A percentile compares a stretch with the other conserved stretches of the same genome.
These are phyloP conservation scores for Hansfordia pulvinata DNA, from an alignment of 2,329 filamentous ascomycete species.

Conservation along the genomic window DNA sequence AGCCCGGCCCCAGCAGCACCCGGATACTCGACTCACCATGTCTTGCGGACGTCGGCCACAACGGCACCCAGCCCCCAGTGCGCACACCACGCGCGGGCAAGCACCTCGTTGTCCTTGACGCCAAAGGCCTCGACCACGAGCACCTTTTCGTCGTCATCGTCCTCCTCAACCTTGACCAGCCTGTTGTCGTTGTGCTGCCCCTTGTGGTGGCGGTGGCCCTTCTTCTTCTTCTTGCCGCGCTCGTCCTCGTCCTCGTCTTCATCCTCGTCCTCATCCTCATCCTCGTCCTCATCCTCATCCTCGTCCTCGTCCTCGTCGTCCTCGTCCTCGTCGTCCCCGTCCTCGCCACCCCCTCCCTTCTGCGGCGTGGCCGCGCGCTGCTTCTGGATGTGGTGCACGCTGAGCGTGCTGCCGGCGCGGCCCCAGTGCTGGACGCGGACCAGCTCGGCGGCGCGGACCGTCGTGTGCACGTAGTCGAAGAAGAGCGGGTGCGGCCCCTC, in stretches of 20 bases:
- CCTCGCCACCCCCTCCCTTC: constrained; percentile 2
- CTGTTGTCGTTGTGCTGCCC: no score
- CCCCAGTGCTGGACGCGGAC: constrained; percentile 56
- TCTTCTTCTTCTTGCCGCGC: no score
- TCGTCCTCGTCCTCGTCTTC: no score
- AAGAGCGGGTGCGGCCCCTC: constrained; percentile 56
- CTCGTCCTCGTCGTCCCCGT: constrained; percentile 4
- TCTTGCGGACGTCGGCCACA: constrained; percentile 54
- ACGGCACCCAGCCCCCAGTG: constrained; percentile 62
- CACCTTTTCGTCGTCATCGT: constrained; percentile 48
- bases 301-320: no score
- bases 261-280: no score
- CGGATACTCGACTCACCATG: constrained; percentile 37
- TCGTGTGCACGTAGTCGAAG: constrained; percentile 52
- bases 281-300: no score
- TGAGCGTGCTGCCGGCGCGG: constrained; percentile 20
- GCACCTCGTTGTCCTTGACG: constrained; percentile 61
- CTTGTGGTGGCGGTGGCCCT: no score
- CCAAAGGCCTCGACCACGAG: constrained; percentile 62
- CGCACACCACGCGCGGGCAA: constrained; percentile 64
- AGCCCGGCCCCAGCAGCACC: constrained; percentile 1
- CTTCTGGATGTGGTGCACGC: no score
- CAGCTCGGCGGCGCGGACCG: constrained; percentile 49
- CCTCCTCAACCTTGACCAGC: no score
- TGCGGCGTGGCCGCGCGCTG: no score